These are phyloP conservation scores for Striga hermonthica DNA, from an alignment of 305 asterid species.

Conservation along the genomic window DNA sequence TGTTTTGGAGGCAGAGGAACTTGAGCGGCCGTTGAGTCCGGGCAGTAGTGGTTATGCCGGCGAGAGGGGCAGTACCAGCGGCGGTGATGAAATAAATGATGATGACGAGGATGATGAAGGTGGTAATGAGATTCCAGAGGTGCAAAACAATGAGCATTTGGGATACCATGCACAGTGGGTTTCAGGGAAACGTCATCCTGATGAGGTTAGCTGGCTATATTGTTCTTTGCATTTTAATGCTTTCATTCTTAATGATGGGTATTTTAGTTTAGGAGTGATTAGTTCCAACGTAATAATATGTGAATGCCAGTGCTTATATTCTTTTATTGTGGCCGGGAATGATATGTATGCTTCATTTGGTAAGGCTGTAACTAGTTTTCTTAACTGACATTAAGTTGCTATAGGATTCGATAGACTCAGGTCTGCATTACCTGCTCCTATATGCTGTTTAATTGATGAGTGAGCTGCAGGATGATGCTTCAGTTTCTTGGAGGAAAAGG, in stretches of 20 bases:
- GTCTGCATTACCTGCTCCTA: conserved; percentile 17
- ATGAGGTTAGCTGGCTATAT: conserved; percentile 54
- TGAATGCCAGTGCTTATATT: conserved; percentile 11
- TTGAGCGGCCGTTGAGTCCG: conserved; percentile 63
- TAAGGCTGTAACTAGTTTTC: not conserved
- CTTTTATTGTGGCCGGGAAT: conserved; percentile 2
- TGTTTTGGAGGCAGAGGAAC: conserved; percentile 50
- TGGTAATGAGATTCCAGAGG: conserved; percentile 45
- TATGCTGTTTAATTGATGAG: conserved; percentile 32
- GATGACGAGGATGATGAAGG: conserved; percentile 38
- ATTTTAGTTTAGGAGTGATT: conserved; percentile 18
- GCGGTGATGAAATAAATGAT: conserved; percentile 57
- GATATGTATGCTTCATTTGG: not conserved
- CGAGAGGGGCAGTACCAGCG: conserved; percentile 84
- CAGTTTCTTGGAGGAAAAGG: conserved; percentile 94
- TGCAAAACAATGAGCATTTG: conserved; percentile 38
- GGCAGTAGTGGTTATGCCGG: conserved; percentile 95
- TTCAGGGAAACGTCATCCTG: conserved; percentile 72
- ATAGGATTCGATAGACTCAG: conserved; percentile 12
- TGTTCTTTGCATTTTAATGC: conserved; percentile 3
- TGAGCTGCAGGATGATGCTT: conserved; percentile 85
- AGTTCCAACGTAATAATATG: not conserved
- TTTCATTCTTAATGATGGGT: conserved; percentile 13
- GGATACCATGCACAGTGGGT: conserved; percentile 52
- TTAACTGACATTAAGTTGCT: conserved; percentile 19